Evolutionary conservation across 2,329 filamentous ascomycete species (phyloP), one percentile per base, ranked within the genome.

Genomic region (Leptographium galeiforme): DNA sequence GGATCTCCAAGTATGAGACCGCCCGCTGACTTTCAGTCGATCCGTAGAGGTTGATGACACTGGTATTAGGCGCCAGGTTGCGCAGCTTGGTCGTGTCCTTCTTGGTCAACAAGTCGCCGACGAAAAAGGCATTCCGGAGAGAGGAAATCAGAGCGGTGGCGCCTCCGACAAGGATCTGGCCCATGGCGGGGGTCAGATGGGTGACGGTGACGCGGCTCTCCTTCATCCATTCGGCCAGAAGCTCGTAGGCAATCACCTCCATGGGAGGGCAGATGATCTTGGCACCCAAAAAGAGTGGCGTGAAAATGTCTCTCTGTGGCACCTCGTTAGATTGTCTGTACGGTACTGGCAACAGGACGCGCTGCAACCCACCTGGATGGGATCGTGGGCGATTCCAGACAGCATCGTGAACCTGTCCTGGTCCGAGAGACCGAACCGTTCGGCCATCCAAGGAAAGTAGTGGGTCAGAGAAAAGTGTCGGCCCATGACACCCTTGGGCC

Each of bases 151-250:
- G 68, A 0, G 87, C 82, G 4, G 72, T 83, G 30, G 89, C 86
- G 59, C 87, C 88, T 45, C 89, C 90, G n/a, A 91, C 84, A 2
- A 97, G 72, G 57, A 97, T 93, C 61, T 96, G 88, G 53, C 90
- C 90, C 90, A 97, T 96, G 54, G 93, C 93, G 11, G 93, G 93
- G 1, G 93, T 98, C 41, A 97, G 71, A 68, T 97, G 93, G 13
- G 85, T 89, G 19, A 89, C 86, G 16, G 84, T 95, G 3, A 86
- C 81, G 53, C 77, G 71, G 63, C 86, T 79, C 51, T 84, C 79
- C 51, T 76, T 74, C 77, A 96, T 88, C 93, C 93, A 98, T 63
- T 95, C 89, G 6, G 84, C 84, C 14, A 96, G 73, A 61, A 76
- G 82, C 68, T 95, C 90, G 65, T 96, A 86, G 52, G 84, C 79